Base-by-base conservation (phyloP, 2,329 filamentous ascomycete genomes). In the Paracoccidioides brasiliensis region DNA sequence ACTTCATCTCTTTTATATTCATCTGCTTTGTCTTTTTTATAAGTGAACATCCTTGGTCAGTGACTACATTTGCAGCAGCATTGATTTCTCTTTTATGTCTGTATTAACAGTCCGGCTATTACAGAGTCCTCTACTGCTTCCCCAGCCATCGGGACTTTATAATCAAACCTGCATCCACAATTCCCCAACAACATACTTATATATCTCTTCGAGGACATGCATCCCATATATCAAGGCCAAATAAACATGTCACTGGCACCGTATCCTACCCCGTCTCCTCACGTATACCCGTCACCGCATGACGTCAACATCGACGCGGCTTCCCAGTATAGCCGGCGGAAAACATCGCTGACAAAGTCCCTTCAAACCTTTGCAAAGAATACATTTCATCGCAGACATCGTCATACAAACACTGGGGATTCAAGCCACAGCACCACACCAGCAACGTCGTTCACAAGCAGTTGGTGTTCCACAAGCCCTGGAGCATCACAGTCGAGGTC, bases 291-390 rank as follows among this genome's bases (percentile, higher is more conserved):
- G 8, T 52, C 38, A 2, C 37, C 50, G 10, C 28, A 37, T 14
- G 58, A 63, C 59, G 15, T 44, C 33, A 60, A 58, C 50, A 55
- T 58, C 15, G 43, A 41, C 35, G 14, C 53, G 12, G 49, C 48
- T 32, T 38, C 33, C 8, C 46, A 52, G 28, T 3, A 42, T 6
- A 6, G 50, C 28, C 22, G 28, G 9, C 59, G 56, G 40, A 62
- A 56, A 30, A 53, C 59, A 14, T 63, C 61, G 1, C 15, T 65
- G 5, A 42, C 55, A 35, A 49, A 30, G 37, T 60, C 62, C 32
- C 51, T 66, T 12, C 60, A 65, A 15, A 53, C 53, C 3, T 54
- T 66, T 38, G 60, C 57, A 37, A 63, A 45, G 45, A 58, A 56
- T 35, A 55, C 60, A n/a, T 56, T 63, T 49, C 57, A 56, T 53